Evolutionary conservation across 495 filamentous ascomycete species (phyloP), one percentile per base, ranked within the genome.

Genomic region (Acidiella bohemica): DNA sequence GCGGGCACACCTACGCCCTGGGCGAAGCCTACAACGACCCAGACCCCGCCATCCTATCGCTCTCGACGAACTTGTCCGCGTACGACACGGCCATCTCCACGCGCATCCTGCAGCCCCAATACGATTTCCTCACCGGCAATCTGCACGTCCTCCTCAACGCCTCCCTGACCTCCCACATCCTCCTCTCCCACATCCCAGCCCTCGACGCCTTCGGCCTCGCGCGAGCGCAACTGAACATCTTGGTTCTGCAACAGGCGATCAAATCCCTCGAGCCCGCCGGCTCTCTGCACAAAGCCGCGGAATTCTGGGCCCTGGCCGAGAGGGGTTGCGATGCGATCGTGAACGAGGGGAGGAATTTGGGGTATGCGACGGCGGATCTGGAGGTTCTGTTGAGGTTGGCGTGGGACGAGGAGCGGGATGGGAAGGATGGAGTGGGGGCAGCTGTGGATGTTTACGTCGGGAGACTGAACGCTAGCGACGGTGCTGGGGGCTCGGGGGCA

Each of bases 221-320:
- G 16, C 71, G 84, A 5, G 80, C 96, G 67, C 78, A 83, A 51
- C 71, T 95, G 21, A 92, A 96, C 53, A 83, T 96, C 32, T 67
- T 93, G 7, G 90, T 97, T 32, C 63, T 97, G 21, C 87, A 94
- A 54, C 92, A 96, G 50, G 93, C 93, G 48, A 70, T 97, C 37
- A 92, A 87, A 60, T 90, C 90, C 39, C 79, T 97, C 43, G 84
- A 83, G 55, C 63, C 58, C 32, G 43, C 7, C 13, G 49, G 42
- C 3, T 69, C 73, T 24, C 70, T 96, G 25, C 67, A 68, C 0
- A 67, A 79, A 29, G 81, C 81, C 8, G 73, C 75, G 7, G 72
- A 72, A 29, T 96, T 81, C 61, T 90, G 79, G 45, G 73, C 81
- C 36, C 66, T 94, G 47, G 95, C 90, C 62, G 65, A 73, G 12